Conservation (phyloP, 495 filamentous ascomycete genomes). For the Thozetella sp. region DNA sequence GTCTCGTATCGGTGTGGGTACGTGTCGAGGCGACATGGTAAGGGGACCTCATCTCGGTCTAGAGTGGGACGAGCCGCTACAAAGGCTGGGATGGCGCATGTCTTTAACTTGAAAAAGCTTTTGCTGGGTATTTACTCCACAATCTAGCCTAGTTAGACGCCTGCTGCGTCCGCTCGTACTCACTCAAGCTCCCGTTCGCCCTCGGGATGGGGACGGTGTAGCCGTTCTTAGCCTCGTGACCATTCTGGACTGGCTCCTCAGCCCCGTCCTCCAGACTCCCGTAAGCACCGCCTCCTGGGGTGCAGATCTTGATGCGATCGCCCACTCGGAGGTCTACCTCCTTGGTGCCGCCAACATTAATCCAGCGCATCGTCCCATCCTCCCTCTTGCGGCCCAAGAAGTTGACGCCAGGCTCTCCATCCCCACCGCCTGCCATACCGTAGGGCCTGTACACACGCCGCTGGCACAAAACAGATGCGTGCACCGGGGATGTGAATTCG, state of each 20-base stretch:
- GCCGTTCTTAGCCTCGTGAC: neutral
- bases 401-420: slow-evolving; percentile 79
- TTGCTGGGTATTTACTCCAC: neutral
- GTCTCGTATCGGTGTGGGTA: no score
- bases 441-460: slow-evolving; percentile 86
- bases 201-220: neutral
- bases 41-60: neutral
- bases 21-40: neutral
- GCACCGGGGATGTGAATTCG: slow-evolving; percentile 87
- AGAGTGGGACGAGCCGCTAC: neutral
- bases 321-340: slow-evolving; percentile 82
- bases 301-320: slow-evolving; percentile 78
- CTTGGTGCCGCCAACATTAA: slow-evolving; percentile 93
- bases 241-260: neutral
- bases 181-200: neutral
- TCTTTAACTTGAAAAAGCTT: neutral
- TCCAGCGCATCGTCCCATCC: slow-evolving; percentile 61
- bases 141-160: neutral
- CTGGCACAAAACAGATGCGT: slow-evolving; percentile 88
- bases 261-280: slow-evolving; percentile 28
- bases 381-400: slow-evolving; percentile 75
- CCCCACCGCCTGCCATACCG: slow-evolving; percentile 83
- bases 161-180: neutral
- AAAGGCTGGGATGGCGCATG: neutral
- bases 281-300: slow-evolving; percentile 77